phyloP scores from a whole-genome alignment of 2,329 filamentous ascomycete species.

The Rosellinia necatrix region DNA sequence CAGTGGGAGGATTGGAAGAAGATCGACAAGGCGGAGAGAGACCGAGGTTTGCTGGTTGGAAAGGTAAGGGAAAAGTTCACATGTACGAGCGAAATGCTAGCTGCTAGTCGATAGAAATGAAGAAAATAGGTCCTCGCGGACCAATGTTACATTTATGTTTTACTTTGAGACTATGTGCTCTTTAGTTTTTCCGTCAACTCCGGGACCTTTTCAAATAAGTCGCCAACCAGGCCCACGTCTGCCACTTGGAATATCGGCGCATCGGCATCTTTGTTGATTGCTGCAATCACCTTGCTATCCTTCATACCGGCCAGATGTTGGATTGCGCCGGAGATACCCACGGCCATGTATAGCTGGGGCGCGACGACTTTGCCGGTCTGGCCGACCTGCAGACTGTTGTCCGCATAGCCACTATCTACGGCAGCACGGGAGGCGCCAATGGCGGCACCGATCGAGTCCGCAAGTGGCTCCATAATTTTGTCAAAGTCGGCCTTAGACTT shows the following conservation, averaged over 20 bases:
- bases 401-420: slow-evolving; percentile 95
- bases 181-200: slow-evolving; percentile 96
- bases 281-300: slow-evolving; percentile 98
- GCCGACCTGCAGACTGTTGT: slow-evolving; percentile 97
- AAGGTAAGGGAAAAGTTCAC: slow-evolving; percentile 79
- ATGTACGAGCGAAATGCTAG: slow-evolving; percentile 61
- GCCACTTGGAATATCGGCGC: slow-evolving; percentile 98
- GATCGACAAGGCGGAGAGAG: slow-evolving; percentile 80
- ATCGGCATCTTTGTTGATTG: slow-evolving; percentile 97
- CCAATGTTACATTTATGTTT: slow-evolving; percentile 28
- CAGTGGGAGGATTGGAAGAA: slow-evolving; percentile 83
- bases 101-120: slow-evolving; percentile 47
- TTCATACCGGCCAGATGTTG: slow-evolving; percentile 99
- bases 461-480: slow-evolving; percentile 85
- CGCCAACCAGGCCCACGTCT: slow-evolving; percentile 92
- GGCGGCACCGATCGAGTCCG: slow-evolving; percentile 90
- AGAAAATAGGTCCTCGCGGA: slow-evolving; percentile 18
- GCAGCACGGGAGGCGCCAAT: slow-evolving; percentile 94
- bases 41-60: slow-evolving; percentile 66
- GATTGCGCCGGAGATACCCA: slow-evolving; percentile 95
- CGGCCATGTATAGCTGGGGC: slow-evolving; percentile 91
- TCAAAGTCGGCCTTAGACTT: slow-evolving; percentile 99
- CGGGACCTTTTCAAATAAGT: slow-evolving; percentile 93
- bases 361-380: slow-evolving; percentile 99
- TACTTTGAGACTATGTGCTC: slow-evolving; percentile 46